Conservation (phyloP, 2,329 filamentous ascomycete genomes). For the Penicillium sp. region DNA sequence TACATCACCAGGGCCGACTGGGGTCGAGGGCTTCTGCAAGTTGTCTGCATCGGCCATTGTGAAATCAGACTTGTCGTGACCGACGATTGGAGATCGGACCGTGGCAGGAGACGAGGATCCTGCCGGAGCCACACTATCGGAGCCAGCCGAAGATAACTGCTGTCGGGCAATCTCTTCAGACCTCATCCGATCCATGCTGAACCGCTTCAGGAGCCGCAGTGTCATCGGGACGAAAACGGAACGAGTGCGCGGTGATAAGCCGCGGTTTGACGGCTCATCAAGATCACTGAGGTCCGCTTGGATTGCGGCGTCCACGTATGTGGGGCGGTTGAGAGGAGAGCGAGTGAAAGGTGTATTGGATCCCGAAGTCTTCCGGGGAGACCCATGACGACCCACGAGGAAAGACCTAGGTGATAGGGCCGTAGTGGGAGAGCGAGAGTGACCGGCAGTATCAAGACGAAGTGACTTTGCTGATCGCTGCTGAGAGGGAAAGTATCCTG, state of each 20-base stretch:
- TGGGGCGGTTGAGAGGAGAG: conserved; percentile 27
- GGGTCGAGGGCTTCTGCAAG: conserved; percentile 2
- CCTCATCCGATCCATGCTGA: conserved; percentile 40
- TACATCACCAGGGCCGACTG: conserved; percentile 34
- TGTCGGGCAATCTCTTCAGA: conserved; percentile 32
- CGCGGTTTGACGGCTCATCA: conserved; percentile 23
- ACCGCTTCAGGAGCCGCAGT: conserved; percentile 43
- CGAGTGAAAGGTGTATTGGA: conserved; percentile 27
- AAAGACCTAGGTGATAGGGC: conserved; percentile 28
- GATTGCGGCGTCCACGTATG: conserved; percentile 43
- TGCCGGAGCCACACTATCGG: conserved; percentile 13
- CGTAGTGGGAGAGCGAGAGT: conserved; percentile 37
- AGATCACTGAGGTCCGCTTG: conserved; percentile 46
- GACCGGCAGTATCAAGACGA: conserved; percentile 31
- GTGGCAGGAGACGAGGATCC: conserved; percentile 16
- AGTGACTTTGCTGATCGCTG: conserved; percentile 24
- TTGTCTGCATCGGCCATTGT: conserved; percentile 3
- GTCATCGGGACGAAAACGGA: conserved; percentile 41
- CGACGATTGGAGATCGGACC: conserved; percentile 6
- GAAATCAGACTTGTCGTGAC: conserved; percentile 6
- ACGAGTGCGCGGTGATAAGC: conserved; percentile 19
- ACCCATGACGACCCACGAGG: conserved; percentile 25
- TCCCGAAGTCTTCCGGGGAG: conserved; percentile 32
- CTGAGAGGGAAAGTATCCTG: conserved; percentile 26
- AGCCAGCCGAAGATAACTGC: conserved; percentile 16